Evolutionary conservation across 257 asterid genomes (phyloP), one percentile per base, ranked within the genome.

Genomic region (Solanum pinnatisectum): DNA sequence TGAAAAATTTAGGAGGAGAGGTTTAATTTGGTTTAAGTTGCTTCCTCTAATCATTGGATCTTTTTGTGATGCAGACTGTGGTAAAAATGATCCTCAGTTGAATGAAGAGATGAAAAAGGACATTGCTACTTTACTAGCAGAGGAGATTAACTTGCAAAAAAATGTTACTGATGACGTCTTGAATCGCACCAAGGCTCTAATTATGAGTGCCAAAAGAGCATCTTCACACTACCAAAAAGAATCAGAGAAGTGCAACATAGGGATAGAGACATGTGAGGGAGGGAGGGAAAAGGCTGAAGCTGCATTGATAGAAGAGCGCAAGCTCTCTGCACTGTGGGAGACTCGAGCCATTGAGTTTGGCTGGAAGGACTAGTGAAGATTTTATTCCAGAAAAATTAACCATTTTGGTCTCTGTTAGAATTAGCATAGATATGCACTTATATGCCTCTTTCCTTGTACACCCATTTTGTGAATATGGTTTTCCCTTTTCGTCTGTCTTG

Each of bases 201-300:
- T 86, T 16, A 83, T 68, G 83, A 90, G 88, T 63, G 88, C 88
- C 4, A 90, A 89, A 81, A 87, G 88, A 77, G 76, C 81, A 85
- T 81, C 92, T 65, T 85, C 87, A 11, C 90, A 90, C 49, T 90
- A 90, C 76, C 90, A 90, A 70, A 88, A 72, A 32, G 93, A 90
- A 91, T 90, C 91, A 6, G 89, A 73, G 81, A 91, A 91, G 74
- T 91, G 93, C 67, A 81, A 30, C 84, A 74, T 87, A 18, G 90
- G 87, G 73, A 70, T 88, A 87, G 72, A 71, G 33, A 83, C 90
- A 44, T 91, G 93, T 73, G 93, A 91, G 81, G 90, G 78, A 86
- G 92, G 92, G 37, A 87, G 93, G 84, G 90, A 91, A 74, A 90
- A 84, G 84, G 91, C 92, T 2, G 83, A 91, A 90, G 90, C 92